A percentile compares a stretch with the other conserved stretches of the same genome.
Evolutionary conservation across 805 yeast species (phyloP).

Genomic region (Candida michaelii): DNA sequence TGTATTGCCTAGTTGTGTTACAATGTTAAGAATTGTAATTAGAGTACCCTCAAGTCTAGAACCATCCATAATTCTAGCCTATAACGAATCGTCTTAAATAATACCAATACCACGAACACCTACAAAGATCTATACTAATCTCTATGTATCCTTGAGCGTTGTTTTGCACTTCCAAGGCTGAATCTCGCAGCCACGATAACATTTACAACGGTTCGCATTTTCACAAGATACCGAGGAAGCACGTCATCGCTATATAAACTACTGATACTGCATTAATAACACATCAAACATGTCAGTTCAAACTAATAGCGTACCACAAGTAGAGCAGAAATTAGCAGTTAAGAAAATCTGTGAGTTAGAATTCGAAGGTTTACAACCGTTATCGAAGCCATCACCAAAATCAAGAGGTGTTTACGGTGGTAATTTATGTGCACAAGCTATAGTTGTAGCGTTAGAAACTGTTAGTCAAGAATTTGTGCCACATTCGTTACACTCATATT

Average conservation of each 20-base stretch:
- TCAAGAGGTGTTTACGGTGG: slow-evolving; percentile 45
- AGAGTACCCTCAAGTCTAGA: no score
- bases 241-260: neutral
- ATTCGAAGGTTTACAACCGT: slow-evolving; percentile 26
- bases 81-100: no score
- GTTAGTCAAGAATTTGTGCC: slow-evolving; percentile 31
- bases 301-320: neutral
- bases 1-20: no score
- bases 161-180: no score
- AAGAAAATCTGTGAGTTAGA: slow-evolving; percentile 10
- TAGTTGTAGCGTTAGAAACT: slow-evolving; percentile 38
- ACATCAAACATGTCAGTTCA: slow-evolving; percentile 6
- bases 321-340: slow-evolving; percentile 12
- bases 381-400: slow-evolving; percentile 28
- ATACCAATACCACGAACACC: no score
- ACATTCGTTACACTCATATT: slow-evolving; percentile 41
- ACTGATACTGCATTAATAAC: neutral
- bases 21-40: no score
- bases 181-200: no score
- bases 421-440: slow-evolving; percentile 38
- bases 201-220: no score
- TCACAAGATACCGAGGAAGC: slow-evolving; percentile 8
- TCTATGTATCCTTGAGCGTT: no score
- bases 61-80: no score
- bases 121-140: no score